Evolutionary conservation across 208 protist species (phyloP).

Genomic region (Wallacemonas sp.): DNA sequence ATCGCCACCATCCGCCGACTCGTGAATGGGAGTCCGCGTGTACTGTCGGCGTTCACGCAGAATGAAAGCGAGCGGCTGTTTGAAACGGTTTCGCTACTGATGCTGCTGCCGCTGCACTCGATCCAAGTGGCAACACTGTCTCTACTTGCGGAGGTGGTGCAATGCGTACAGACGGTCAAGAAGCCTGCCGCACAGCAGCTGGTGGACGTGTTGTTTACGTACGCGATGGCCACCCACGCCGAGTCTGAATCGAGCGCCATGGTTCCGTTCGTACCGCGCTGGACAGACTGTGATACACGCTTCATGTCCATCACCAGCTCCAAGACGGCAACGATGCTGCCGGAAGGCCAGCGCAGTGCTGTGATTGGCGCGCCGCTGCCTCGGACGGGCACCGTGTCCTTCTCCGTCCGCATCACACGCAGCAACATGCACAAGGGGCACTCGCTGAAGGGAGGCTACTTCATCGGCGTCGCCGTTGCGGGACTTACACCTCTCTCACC

Average conservation of each 20-base stretch:
- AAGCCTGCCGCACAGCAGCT: slow-evolving; percentile 36
- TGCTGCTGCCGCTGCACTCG: slow-evolving; percentile 81
- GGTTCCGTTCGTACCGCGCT: slow-evolving; percentile 75
- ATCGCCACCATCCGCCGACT: slow-evolving; percentile 82
- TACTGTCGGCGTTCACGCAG: not conserved
- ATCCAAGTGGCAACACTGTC: slow-evolving; percentile 82
- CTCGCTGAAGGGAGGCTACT: slow-evolving; percentile 91
- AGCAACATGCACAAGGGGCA: slow-evolving; percentile 79
- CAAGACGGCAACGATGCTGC: slow-evolving; percentile 78
- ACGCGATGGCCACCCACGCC: slow-evolving; percentile 40
- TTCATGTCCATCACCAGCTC: slow-evolving; percentile 72
- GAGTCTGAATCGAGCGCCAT: slow-evolving; percentile 24
- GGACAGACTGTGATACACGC: slow-evolving; percentile 80
- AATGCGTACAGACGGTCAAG: slow-evolving; percentile 55
- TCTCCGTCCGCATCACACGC: slow-evolving; percentile 81
- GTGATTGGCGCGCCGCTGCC: slow-evolving; percentile 82
- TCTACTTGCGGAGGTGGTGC: slow-evolving; percentile 79
- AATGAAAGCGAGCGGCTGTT: slow-evolving; percentile 39
- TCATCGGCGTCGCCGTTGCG: slow-evolving; percentile 76
- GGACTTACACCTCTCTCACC: slow-evolving; percentile 69
- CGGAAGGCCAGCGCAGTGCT: slow-evolving; percentile 82
- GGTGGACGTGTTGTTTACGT: slow-evolving; percentile 75
- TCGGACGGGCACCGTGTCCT: slow-evolving; percentile 77
- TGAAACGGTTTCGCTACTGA: slow-evolving; percentile 74
- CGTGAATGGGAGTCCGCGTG: slow-evolving; percentile 22